phyloP scores from a whole-genome alignment of 2,329 filamentous ascomycete genomes.

The Colletotrichum camelliae region DNA sequence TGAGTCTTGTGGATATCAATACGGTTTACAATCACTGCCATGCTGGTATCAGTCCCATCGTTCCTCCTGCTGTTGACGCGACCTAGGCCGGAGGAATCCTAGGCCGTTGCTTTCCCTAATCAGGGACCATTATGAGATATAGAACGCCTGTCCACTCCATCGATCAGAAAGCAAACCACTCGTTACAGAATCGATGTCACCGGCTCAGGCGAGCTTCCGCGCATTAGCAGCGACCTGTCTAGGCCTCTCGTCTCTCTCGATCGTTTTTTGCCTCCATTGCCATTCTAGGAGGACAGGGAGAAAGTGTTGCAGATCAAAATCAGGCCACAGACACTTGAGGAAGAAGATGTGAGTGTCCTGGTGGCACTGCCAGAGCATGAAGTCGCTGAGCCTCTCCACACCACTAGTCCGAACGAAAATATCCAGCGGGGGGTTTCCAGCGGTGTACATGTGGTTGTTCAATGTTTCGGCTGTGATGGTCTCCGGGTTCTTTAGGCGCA shows the following conservation, averaged over 20 bases:
- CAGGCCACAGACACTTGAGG: slow-evolving; percentile 90
- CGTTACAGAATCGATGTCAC: no score
- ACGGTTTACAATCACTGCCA: background rate
- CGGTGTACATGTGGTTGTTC: slow-evolving; percentile 86
- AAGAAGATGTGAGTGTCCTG: slow-evolving; percentile 93
- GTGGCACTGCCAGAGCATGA: slow-evolving; percentile 99
- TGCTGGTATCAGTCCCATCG: slow-evolving; percentile 13
- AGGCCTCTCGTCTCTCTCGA: slow-evolving; percentile 55
- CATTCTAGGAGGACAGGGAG: slow-evolving; percentile 92
- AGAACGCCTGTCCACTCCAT: background rate
- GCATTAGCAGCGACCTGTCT: slow-evolving; percentile 31
- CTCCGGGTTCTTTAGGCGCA: slow-evolving; percentile 69
- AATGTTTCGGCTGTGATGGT: slow-evolving; percentile 84
- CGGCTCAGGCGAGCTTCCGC: slow-evolving; percentile 9
- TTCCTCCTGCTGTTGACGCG: background rate
- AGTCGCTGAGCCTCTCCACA: slow-evolving; percentile 91
- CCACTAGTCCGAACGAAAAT: slow-evolving; percentile 91
- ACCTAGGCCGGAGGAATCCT: background rate
- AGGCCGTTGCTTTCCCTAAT: background rate
- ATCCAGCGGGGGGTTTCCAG: slow-evolving; percentile 84
- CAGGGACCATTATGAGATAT: background rate
- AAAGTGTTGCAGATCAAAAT: slow-evolving; percentile 94
- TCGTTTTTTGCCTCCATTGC: slow-evolving; percentile 71
- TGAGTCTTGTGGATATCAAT: slow-evolving; percentile 16
- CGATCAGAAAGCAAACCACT: background rate